A percentile compares a stretch with the other conserved stretches of the same genome.
phyloP scores from a whole-genome alignment of 2,329 filamentous ascomycete genomes.

The Sporothrix humicola region DNA sequence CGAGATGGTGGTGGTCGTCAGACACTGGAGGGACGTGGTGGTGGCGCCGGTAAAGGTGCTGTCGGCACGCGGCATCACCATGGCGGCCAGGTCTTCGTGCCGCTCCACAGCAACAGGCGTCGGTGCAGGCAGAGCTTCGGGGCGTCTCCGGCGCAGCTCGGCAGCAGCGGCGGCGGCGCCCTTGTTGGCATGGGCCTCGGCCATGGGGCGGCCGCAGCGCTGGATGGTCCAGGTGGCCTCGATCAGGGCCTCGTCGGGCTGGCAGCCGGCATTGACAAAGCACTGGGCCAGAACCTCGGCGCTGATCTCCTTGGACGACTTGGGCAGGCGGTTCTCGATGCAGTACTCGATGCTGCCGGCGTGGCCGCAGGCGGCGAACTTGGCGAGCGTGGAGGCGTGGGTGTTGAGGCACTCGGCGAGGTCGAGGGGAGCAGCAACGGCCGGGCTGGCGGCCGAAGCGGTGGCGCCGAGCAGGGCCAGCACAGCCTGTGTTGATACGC shows the following conservation, averaged over 20 bases:
- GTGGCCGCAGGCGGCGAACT: conserved; percentile 53
- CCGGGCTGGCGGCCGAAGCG: background rate
- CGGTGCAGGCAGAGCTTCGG: conserved; percentile 29
- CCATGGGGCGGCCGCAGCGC: conserved; percentile 41
- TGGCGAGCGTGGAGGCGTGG: conserved; percentile 49
- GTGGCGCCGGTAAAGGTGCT: conserved; percentile 45
- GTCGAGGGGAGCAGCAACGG: background rate
- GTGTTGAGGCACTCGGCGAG: conserved; percentile 47
- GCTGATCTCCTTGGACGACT: conserved; percentile 34
- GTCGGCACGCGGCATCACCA: conserved; percentile 44
- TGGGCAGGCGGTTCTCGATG: conserved; percentile 44
- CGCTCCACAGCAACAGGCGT: conserved; percentile 30
- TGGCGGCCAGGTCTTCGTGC: conserved; percentile 17
- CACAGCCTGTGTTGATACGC: conserved; percentile 12
- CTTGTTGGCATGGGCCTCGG: background rate
- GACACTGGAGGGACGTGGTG: conserved; percentile 42
- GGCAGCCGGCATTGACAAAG: conserved; percentile 48
- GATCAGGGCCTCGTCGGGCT: conserved; percentile 44
- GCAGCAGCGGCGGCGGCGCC: conserved; percentile 5
- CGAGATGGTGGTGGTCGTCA: conserved; percentile 45
- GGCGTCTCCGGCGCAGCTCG: conserved; percentile 40
- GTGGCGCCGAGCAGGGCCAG: conserved; percentile 16
- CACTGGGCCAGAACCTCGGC: conserved; percentile 48
- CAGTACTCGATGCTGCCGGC: conserved; percentile 51
- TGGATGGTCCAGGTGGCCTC: conserved; percentile 46